Evolutionary conservation across 2,329 filamentous ascomycete species (phyloP).

Genomic region (Setomelanomma holmii): DNA sequence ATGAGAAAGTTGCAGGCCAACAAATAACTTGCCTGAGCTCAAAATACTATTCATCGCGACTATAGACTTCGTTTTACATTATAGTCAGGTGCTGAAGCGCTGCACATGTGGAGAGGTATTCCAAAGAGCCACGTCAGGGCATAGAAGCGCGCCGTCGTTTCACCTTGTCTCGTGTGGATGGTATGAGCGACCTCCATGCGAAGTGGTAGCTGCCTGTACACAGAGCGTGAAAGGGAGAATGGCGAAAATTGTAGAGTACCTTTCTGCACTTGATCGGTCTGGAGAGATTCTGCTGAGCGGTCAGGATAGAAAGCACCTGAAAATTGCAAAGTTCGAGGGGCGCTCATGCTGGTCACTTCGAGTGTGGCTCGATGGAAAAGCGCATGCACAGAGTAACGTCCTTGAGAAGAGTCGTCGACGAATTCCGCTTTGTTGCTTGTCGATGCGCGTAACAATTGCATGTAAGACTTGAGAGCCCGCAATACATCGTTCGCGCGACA

Average conservation of each 20-base stretch:
- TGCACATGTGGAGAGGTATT: slow-evolving; percentile 6
- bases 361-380: slow-evolving; percentile 37
- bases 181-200: slow-evolving; percentile 2
- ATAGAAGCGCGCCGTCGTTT: slow-evolving; percentile 13
- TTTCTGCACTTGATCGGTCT: too few species aligned
- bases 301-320: too few species aligned
- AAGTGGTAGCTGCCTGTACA: not conserved
- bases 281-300: too few species aligned
- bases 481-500: slow-evolving; percentile 41
- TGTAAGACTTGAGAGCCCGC: slow-evolving; percentile 39
- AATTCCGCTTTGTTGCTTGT: slow-evolving; percentile 19
- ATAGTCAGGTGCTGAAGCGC: not conserved
- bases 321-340: slow-evolving; percentile 13
- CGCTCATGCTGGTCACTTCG: slow-evolving; percentile 9
- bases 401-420: slow-evolving; percentile 30
- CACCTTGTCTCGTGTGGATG: slow-evolving; percentile 13
- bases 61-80: too few species aligned
- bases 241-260: not conserved
- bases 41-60: not conserved
- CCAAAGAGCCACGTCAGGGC: slow-evolving; percentile 21
- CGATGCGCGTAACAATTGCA: slow-evolving; percentile 26
- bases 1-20: too few species aligned
- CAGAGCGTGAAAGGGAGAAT: not conserved
- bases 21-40: too few species aligned
- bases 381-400: slow-evolving; percentile 24